These are phyloP conservation scores for Borealophlyctis nickersoniae DNA, from an alignment of 192 early-diverging fungal species.

Conservation along the genomic window DNA sequence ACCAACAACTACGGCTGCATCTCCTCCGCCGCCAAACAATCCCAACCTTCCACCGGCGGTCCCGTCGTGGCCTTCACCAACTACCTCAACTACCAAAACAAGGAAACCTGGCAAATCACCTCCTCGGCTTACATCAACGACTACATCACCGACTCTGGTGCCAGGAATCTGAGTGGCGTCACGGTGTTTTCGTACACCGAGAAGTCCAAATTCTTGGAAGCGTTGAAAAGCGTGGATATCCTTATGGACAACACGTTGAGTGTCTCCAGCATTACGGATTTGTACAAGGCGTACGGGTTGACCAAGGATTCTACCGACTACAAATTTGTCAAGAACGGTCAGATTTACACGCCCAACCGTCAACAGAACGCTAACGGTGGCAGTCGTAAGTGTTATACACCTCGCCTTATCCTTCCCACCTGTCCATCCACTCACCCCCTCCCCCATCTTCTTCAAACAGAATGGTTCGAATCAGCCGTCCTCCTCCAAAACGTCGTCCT, in stretches of 20 bases:
- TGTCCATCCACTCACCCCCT: constrained; percentile 1
- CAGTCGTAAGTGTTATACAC: too few species aligned
- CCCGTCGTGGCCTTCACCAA: constrained; percentile 3
- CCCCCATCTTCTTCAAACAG: too few species aligned
- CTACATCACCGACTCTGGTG: constrained; percentile 34
- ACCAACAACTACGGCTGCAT: constrained; percentile 59
- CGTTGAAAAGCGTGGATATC: constrained; percentile 26
- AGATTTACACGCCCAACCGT: constrained; percentile 26
- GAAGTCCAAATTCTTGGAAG: constrained; percentile 14
- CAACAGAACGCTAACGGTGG: constrained; percentile 17
- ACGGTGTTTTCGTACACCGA: constrained; percentile 18
- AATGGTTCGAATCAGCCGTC: constrained; percentile 32
- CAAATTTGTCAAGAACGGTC: constrained; percentile 37
- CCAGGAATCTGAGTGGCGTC: constrained; percentile 3
- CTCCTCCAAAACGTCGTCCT: constrained; percentile 29
- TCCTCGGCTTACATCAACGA: constrained; percentile 50
- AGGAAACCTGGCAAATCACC: constrained; percentile 38
- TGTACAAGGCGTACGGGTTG: constrained; percentile 15
- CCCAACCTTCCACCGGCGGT: constrained; percentile 10
- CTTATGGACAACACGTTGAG: constrained; percentile 29
- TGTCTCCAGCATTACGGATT: constrained; percentile 20
- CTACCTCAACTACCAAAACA: constrained; percentile 12
- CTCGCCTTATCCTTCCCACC: background rate
- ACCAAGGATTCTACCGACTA: constrained; percentile 12
- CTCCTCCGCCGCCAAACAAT: constrained; percentile 18